Conservation (phyloP, 352 stramenopile species). For the Globisporangium cylindrosporum region DNA sequence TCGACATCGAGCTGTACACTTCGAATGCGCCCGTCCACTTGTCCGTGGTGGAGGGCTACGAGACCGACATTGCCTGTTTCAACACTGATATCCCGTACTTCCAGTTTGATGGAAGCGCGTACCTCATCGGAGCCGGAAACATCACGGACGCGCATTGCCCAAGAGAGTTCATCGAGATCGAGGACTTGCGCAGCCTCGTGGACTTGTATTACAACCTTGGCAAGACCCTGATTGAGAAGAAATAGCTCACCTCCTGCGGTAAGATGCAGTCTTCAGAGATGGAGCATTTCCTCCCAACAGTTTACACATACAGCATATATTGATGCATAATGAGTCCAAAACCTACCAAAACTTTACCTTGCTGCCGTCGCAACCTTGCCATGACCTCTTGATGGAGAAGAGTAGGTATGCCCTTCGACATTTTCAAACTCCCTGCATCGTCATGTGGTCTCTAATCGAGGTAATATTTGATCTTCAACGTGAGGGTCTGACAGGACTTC, state of each 20-base stretch:
- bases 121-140: constrained; percentile 67
- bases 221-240: constrained; percentile 59
- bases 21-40: constrained; percentile 77
- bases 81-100: constrained; percentile 91
- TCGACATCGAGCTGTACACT: constrained; percentile 81
- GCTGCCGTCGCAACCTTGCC: not conserved
- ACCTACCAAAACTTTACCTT: not conserved
- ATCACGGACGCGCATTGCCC: constrained; percentile 77
- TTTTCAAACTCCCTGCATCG: not conserved
- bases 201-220: constrained; percentile 72
- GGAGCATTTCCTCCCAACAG: not conserved
- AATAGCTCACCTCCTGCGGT: constrained; percentile 20
- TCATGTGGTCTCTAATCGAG: not conserved
- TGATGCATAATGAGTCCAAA: not conserved
- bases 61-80: constrained; percentile 82
- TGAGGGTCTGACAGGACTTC: not conserved
- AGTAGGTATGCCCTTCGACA: not conserved
- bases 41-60: constrained; percentile 80
- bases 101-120: constrained; percentile 74
- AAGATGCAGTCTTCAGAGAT: not conserved
- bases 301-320: not conserved
- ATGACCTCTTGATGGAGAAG: not conserved
- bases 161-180: constrained; percentile 70
- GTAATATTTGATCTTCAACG: not conserved
- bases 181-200: constrained; percentile 54